A percentile compares a stretch with the other conserved stretches of the same genome.
Conservation (phyloP, 108 stramenopile species). For the Nannochloropsis gaditana region DNA sequence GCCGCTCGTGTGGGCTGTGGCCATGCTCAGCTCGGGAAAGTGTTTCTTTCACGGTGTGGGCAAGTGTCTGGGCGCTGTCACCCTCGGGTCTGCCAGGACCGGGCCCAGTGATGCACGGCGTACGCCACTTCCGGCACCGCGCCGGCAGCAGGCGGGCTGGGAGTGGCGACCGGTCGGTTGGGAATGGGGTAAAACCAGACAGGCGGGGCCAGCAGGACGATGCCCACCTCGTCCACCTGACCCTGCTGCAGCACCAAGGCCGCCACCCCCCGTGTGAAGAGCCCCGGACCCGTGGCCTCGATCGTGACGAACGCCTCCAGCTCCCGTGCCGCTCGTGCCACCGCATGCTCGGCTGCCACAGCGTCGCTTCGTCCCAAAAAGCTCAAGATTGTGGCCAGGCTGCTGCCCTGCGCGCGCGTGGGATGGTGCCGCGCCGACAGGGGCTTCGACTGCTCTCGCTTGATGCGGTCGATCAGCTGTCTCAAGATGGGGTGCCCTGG, state of each 20-base stretch:
- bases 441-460: background rate
- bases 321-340: background rate
- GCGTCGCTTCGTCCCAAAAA: background rate
- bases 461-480: background rate
- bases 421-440: background rate
- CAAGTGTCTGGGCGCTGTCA: too few relatives aligned
- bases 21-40: too few relatives aligned
- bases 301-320: background rate
- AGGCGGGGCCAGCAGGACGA: background rate
- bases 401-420: background rate
- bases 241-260: background rate
- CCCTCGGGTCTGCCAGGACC: background rate
- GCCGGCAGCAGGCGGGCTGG: background rate
- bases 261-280: background rate
- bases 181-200: conserved; percentile 5
- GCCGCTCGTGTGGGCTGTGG: too few relatives aligned
- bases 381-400: background rate
- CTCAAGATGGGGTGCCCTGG: background rate
- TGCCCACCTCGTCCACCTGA: background rate
- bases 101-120: conserved; percentile 1
- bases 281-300: background rate
- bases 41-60: too few relatives aligned
- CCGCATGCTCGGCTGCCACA: background rate
- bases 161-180: background rate
- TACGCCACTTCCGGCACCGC: background rate